Conservation (phyloP, 768 basidiomycete genomes). For the Boletus reticulatus region DNA sequence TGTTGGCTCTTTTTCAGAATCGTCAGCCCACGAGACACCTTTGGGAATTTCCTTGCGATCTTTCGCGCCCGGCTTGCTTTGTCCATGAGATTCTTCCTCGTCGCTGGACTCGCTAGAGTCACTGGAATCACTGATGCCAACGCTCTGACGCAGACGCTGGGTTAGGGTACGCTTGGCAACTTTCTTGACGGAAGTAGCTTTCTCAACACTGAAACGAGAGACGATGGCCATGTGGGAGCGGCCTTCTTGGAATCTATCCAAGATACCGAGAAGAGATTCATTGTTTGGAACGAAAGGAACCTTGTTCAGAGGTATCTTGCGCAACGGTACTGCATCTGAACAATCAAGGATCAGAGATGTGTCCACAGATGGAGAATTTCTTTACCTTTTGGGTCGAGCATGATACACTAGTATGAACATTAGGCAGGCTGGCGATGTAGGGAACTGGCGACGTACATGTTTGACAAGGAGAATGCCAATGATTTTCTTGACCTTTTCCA, state of each 20-base stretch:
- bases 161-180: slow-evolving; percentile 79
- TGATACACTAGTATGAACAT: slow-evolving; percentile 50
- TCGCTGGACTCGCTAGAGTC: slow-evolving; percentile 49
- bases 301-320: slow-evolving; percentile 81
- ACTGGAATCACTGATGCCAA: slow-evolving; percentile 69
- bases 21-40: slow-evolving; percentile 33
- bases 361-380: background rate
- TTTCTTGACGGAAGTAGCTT: slow-evolving; percentile 79
- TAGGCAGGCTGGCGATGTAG: background rate
- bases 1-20: slow-evolving; percentile 31
- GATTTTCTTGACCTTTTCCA: slow-evolving; percentile 72
- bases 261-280: slow-evolving; percentile 77
- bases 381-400: slow-evolving; percentile 80
- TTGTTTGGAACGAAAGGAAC: slow-evolving; percentile 86
- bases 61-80: slow-evolving; percentile 15
- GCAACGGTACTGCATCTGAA: slow-evolving; percentile 76
- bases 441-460: slow-evolving; percentile 39
- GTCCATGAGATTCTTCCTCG: slow-evolving; percentile 33
- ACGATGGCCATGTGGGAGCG: slow-evolving; percentile 92
- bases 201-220: slow-evolving; percentile 68
- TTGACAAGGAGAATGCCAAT: slow-evolving; percentile 87
- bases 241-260: slow-evolving; percentile 89
- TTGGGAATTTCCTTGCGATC: slow-evolving; percentile 24
- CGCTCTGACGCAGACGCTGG: slow-evolving; percentile 70
- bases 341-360: background rate